Evolutionary conservation across 169 alveolate genomes (phyloP).

Genomic region (Plasmodium chabaudi): DNA sequence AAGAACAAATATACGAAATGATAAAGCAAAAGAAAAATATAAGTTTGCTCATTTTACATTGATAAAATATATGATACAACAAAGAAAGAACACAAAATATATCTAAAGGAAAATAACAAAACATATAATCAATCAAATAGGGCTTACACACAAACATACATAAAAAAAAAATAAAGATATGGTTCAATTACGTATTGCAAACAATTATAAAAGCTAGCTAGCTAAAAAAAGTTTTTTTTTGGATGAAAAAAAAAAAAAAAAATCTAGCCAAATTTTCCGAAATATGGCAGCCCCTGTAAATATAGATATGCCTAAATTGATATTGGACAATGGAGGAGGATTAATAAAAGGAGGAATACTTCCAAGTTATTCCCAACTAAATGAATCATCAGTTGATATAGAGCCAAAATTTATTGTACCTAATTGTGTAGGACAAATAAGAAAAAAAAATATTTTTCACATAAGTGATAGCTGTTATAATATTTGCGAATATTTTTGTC

Average conservation of each 20-base stretch:
- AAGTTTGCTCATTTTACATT: too few relatives aligned
- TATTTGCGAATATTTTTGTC: slow-evolving; percentile 88
- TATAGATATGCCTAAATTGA: slow-evolving; percentile 86
- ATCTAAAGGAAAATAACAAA: too few relatives aligned
- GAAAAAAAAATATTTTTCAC: slow-evolving; percentile 78
- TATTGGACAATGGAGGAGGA: slow-evolving; percentile 91
- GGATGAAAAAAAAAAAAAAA: slow-evolving; percentile 4
- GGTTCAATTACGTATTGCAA: too few relatives aligned
- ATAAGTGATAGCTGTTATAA: slow-evolving; percentile 86
- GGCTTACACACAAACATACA: too few relatives aligned
- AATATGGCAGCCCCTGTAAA: slow-evolving; percentile 83
- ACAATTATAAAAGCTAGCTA: background rate
- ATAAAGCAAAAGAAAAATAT: too few relatives aligned
- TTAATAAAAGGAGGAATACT: slow-evolving; percentile 87
- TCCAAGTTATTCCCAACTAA: slow-evolving; percentile 58
- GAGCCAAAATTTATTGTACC: slow-evolving; percentile 86
- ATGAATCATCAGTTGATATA: slow-evolving; percentile 40
- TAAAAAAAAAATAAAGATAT: too few relatives aligned
- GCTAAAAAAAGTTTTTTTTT: background rate
- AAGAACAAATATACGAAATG: too few relatives aligned
- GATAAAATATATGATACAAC: too few relatives aligned
- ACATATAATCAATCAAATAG: too few relatives aligned
- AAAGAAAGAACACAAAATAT: too few relatives aligned
- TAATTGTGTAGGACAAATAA: slow-evolving; percentile 88
- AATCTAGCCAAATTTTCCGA: background rate